These are phyloP conservation scores for Aspergillus arachidicola DNA, from an alignment of 2,329 filamentous ascomycete genomes.

Conservation along the genomic window DNA sequence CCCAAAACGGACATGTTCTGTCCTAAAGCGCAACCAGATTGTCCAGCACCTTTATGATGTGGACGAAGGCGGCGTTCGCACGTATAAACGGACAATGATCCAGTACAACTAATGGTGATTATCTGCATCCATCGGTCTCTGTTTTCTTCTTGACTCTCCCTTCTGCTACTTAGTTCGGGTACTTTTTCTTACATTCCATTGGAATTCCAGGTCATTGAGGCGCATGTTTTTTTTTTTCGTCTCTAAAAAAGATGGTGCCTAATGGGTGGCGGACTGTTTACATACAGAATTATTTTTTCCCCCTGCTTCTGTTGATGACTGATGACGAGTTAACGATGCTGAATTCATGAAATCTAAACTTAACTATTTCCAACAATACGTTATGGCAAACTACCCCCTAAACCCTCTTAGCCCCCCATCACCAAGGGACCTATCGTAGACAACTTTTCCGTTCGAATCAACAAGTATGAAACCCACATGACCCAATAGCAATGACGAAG, in stretches of 20 bases:
- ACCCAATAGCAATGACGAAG: background rate
- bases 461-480: background rate
- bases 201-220: conserved; percentile 12
- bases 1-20: conserved; percentile 10
- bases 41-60: conserved; percentile 35
- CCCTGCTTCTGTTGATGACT: conserved; percentile 1
- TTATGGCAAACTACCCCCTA: background rate
- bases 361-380: background rate
- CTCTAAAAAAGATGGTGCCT: conserved; percentile 2
- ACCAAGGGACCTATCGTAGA: background rate
- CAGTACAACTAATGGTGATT: conserved; percentile 35
- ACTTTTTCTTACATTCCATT: conserved; percentile 3
- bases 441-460: background rate
- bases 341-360: background rate
- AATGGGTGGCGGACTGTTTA: conserved; percentile 13
- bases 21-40: conserved; percentile 34
- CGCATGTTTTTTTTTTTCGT: conserved; percentile 1
- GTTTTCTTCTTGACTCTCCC: background rate
- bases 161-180: background rate
- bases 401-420: background rate
- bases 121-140: background rate
- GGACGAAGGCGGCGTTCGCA: conserved; percentile 34
- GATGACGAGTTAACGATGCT: conserved; percentile 6
- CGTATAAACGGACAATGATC: conserved; percentile 38
- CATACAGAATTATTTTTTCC: background rate